These are phyloP conservation scores for Coccomyxa sp. DNA, from an alignment of 139 green algal species.

Conservation along the genomic window DNA sequence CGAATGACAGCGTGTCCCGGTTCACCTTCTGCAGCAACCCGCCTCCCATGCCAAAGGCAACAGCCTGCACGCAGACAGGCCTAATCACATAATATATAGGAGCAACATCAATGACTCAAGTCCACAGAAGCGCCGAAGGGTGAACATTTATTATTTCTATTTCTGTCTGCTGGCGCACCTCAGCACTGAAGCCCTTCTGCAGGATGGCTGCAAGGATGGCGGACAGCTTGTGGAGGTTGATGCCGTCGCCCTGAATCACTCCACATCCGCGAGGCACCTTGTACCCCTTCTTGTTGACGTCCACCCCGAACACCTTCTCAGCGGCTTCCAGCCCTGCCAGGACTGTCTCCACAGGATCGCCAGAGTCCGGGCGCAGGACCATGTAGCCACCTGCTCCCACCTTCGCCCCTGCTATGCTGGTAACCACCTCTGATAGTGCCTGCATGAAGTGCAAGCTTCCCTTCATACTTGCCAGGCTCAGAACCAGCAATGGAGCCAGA, in stretches of 20 bases:
- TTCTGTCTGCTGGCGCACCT: conserved; percentile 25
- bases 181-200: conserved; percentile 62
- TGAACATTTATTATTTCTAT: no score
- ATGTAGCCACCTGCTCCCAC: conserved; percentile 69
- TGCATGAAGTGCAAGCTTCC: conserved; percentile 7
- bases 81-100: neutral
- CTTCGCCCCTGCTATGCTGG: conserved; percentile 59
- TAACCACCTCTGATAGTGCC: conserved; percentile 72
- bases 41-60: conserved; percentile 90
- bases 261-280: conserved; percentile 33
- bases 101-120: no score
- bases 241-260: conserved; percentile 88
- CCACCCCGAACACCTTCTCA: conserved; percentile 66
- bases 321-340: conserved; percentile 47
- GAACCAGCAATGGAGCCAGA: no score
- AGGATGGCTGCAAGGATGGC: conserved; percentile 62
- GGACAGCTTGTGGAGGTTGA: conserved; percentile 54
- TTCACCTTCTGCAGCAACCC: conserved; percentile 86
- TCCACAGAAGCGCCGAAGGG: no score
- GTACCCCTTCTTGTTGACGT: conserved; percentile 73
- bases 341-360: conserved; percentile 79
- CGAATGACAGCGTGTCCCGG: conserved; percentile 89
- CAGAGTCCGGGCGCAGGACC: conserved; percentile 83
- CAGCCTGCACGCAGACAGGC: conserved; percentile 32
- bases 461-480: neutral